phyloP scores from a whole-genome alignment of 2,329 filamentous ascomycete species.

The Colletotrichum magnum region DNA sequence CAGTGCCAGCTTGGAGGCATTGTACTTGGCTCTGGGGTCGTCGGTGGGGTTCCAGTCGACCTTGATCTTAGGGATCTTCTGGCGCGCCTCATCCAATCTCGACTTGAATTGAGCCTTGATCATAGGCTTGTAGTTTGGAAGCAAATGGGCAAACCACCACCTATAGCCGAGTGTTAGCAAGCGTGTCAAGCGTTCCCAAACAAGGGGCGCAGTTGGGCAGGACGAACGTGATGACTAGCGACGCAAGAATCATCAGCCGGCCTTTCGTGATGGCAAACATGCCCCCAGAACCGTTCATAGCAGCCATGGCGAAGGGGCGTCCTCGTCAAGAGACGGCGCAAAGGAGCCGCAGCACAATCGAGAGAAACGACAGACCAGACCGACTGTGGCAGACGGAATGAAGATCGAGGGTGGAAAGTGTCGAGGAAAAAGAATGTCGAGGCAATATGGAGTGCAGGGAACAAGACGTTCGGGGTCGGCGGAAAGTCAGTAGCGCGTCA shows the following conservation, averaged over 20 bases:
- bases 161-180: conserved; percentile 47
- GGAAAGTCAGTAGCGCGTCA: conserved; percentile 29
- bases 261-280: conserved; percentile 52
- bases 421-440: conserved; percentile 7
- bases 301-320: conserved; percentile 36
- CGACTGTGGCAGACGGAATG: neutral
- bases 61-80: conserved; percentile 56
- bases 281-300: conserved; percentile 33
- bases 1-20: conserved; percentile 65
- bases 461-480: conserved; percentile 17
- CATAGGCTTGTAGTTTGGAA: conserved; percentile 60
- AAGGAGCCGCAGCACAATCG: conserved; percentile 5
- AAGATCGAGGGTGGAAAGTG: conserved; percentile 1
- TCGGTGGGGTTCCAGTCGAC: conserved; percentile 54
- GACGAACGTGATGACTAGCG: conserved; percentile 56
- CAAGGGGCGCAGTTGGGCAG: neutral
- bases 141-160: conserved; percentile 62
- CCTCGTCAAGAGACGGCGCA: conserved; percentile 17
- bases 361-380: neutral
- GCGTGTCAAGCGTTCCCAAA: neutral
- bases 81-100: conserved; percentile 56
- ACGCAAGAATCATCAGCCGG: conserved; percentile 52
- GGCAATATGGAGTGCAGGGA: conserved; percentile 10
- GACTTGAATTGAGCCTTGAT: conserved; percentile 55
- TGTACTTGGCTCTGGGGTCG: conserved; percentile 55